phyloP scores from a whole-genome alignment of 1,284 basidiomycete species.

The Wallemia mellicola region DNA sequence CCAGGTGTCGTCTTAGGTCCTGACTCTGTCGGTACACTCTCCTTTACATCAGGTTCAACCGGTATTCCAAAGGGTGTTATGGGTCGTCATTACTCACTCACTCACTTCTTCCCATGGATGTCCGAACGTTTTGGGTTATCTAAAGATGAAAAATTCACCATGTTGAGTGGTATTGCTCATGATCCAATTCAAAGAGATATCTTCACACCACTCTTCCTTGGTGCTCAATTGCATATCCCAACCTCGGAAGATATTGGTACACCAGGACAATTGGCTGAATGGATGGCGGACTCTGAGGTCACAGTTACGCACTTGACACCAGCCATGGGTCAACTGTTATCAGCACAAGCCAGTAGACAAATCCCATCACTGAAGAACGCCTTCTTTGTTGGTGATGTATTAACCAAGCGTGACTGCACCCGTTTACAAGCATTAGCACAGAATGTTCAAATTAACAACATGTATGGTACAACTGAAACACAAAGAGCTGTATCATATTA shows the following conservation, averaged over 20 bases:
- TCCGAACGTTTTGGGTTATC: conserved; percentile 52
- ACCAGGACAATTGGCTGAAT: conserved; percentile 82
- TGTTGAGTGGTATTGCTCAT: conserved; percentile 96
- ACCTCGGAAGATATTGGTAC: conserved; percentile 94
- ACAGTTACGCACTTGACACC: conserved; percentile 85
- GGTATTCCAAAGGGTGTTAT: conserved; percentile 94
- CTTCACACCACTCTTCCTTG: conserved; percentile 95
- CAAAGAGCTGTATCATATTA: conserved; percentile 98
- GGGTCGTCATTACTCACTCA: conserved; percentile 81
- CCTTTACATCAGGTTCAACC: conserved; percentile 90
- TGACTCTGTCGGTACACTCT: conserved; percentile 77
- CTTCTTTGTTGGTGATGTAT: conserved; percentile 97
- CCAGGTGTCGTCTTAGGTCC: conserved; percentile 67
- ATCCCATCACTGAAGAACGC: conserved; percentile 68
- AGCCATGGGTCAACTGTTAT: conserved; percentile 96
- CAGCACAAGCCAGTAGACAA: conserved; percentile 67
- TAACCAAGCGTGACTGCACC: conserved; percentile 93
- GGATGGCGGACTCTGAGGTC: conserved; percentile 78
- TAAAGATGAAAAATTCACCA: conserved; percentile 63
- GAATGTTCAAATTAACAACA: conserved; percentile 89
- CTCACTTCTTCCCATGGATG: conserved; percentile 99
- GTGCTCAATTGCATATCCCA: conserved; percentile 79
- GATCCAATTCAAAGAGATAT: conserved; percentile 98
- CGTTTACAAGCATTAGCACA: conserved; percentile 75
- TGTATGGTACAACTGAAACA: conserved; percentile 99